These are phyloP conservation scores for Thalassiosira pacifica DNA, from an alignment of 352 stramenopile genomes.

Conservation along the genomic window DNA sequence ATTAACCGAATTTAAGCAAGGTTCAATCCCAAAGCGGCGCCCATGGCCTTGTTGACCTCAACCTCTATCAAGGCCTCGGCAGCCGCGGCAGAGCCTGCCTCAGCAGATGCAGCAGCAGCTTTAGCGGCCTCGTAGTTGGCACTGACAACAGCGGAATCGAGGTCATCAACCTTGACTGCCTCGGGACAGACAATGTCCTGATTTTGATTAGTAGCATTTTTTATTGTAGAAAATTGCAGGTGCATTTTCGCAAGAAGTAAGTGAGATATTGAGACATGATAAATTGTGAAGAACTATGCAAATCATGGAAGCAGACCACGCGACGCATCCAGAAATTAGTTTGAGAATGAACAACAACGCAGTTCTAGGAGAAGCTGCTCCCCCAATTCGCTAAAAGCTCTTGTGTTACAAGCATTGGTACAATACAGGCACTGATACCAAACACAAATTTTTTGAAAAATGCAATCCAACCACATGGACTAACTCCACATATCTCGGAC, in stretches of 20 bases:
- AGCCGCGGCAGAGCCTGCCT: constrained; percentile 90
- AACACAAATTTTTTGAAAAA: too few relatives aligned
- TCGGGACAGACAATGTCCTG: constrained; percentile 96
- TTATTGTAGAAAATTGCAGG: too few relatives aligned
- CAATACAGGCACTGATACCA: too few relatives aligned
- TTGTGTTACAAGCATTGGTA: too few relatives aligned
- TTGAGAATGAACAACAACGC: too few relatives aligned
- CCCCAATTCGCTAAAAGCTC: too few relatives aligned
- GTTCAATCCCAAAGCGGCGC: constrained; percentile 88
- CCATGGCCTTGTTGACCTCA: constrained; percentile 94
- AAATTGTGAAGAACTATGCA: too few relatives aligned
- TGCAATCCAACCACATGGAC: too few relatives aligned
- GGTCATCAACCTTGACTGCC: constrained; percentile 96
- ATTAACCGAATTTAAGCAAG: constrained; percentile 56
- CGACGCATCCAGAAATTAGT: too few relatives aligned
- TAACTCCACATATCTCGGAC: too few relatives aligned
- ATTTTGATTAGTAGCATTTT: constrained; percentile 17
- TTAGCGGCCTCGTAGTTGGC: constrained; percentile 93
- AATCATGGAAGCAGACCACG: too few relatives aligned
- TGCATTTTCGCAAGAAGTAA: neutral
- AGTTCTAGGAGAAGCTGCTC: too few relatives aligned
- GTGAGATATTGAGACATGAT: neutral
- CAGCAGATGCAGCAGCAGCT: constrained; percentile 87
- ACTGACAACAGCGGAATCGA: constrained; percentile 92
- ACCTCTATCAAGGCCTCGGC: constrained; percentile 96